Evolutionary conservation across 2,329 filamentous ascomycete species (phyloP), one percentile per base, ranked within the genome.

Genomic region (Podosphaera aphanis): DNA sequence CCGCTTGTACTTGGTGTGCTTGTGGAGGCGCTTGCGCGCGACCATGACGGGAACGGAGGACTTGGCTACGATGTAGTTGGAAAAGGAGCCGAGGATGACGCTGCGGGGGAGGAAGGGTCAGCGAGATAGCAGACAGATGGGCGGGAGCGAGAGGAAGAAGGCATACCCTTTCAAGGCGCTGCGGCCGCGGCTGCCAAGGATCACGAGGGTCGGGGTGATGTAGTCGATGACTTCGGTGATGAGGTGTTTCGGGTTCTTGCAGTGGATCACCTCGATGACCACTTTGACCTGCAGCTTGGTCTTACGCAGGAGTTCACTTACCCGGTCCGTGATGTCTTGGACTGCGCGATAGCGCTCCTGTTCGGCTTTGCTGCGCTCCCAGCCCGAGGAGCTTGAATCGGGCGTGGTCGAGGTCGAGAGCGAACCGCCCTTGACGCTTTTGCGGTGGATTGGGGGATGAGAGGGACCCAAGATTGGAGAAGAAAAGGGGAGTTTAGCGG

Each of bases 21-120:
- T 93, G 43, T 82, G 71, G 38, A 94, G 68, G 48, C 83, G 79
- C 66, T 93, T 94, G 48, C 90, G 71, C 6, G 90, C 90, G 31
- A 95, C 90, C 90, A 98, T 98, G 49, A 98, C 90, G 0, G 90
- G 90, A 15, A 93, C 85, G 2, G 83, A 93, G 51, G 84, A 93
- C 65, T 95, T 95, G 33, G 85, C 93, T 27, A 98, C 86, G 6
- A 98, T 70, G 58, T 98, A 98, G 60, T 95, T 95, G 49, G 83
- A 93, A 62, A 98, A 95, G 0, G 86, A 94, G 21, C 90, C 90
- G 25, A 98, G 71, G 49, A 98, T 78, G 19, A 94, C 88, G 58
- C 86, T 92, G 54, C 42, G 48, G 37, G 27, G n/a, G 16, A 29
- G n/a, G n/a, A 16, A 3, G 5, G 3, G 36, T 49, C 39, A 47